These are phyloP conservation scores for Calophaca sinica DNA, from an alignment of 306 rosid genomes.

Conservation along the genomic window DNA sequence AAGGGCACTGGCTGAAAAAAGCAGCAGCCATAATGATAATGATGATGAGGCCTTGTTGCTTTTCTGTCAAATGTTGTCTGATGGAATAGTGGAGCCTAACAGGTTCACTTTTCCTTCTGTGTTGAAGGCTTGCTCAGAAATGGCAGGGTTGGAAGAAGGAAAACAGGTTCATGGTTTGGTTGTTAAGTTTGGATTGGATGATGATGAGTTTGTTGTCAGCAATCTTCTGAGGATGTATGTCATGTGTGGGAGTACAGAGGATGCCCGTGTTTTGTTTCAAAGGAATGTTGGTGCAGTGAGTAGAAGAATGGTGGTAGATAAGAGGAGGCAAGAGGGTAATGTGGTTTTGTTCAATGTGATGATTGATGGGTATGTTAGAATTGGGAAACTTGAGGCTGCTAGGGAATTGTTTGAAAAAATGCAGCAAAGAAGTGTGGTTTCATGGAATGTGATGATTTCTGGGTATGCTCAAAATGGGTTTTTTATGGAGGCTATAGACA, in stretches of 20 bases:
- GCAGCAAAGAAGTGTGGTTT: slow-evolving; percentile 73
- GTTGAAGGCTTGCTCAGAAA: slow-evolving; percentile 70
- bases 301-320: slow-evolving; percentile 39
- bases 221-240: slow-evolving; percentile 79
- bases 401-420: slow-evolving; percentile 63
- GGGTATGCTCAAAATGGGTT: slow-evolving; percentile 74
- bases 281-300: slow-evolving; percentile 49
- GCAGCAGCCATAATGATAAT: background rate
- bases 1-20: slow-evolving; percentile 62
- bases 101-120: slow-evolving; percentile 75
- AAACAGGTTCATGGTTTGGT: slow-evolving; percentile 76
- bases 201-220: slow-evolving; percentile 69
- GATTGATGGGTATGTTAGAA: slow-evolving; percentile 68
- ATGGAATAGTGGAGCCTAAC: slow-evolving; percentile 65
- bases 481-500: slow-evolving; percentile 64
- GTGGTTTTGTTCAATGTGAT: slow-evolving; percentile 79
- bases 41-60: slow-evolving; percentile 49
- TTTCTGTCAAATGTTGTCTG: slow-evolving; percentile 60
- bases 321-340: slow-evolving; percentile 61
- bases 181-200: slow-evolving; percentile 61
- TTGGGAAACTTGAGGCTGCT: slow-evolving; percentile 61
- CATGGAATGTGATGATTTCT: slow-evolving; percentile 81
- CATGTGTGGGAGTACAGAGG: slow-evolving; percentile 64
- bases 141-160: slow-evolving; percentile 61
- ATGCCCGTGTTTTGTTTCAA: slow-evolving; percentile 64